A percentile compares a stretch with the other conserved stretches of the same genome.
Evolutionary conservation across 148 eudicot species (phyloP).

Genomic region (Rhododendron williamsianum): DNA sequence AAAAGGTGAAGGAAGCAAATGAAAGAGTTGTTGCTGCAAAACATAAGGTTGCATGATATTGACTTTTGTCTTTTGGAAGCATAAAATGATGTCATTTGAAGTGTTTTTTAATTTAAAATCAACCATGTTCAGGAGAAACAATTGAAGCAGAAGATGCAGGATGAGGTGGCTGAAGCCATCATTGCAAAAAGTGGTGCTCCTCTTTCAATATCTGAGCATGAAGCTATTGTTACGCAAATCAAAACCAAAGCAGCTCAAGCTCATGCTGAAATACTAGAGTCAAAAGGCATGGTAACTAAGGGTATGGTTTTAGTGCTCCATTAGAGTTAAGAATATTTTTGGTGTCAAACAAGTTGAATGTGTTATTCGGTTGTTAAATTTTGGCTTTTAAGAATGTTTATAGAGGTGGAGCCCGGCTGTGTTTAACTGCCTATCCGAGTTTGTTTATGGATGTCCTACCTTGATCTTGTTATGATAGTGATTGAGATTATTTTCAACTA

Average conservation of each 20-base stretch:
- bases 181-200: conserved; percentile 47
- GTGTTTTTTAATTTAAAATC: not conserved
- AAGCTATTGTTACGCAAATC: conserved; percentile 43
- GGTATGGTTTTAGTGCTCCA: conserved; percentile 38
- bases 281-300: conserved; percentile 36
- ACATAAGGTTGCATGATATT: conserved; percentile 47
- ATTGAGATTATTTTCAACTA: not conserved
- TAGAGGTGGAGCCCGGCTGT: not conserved
- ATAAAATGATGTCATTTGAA: not conserved
- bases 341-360: not conserved
- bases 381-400: not conserved
- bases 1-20: conserved; percentile 63
- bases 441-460: not conserved
- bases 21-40: conserved; percentile 50
- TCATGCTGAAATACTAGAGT: conserved; percentile 48
- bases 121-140: conserved; percentile 48
- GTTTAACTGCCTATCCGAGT: not conserved
- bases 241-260: conserved; percentile 54
- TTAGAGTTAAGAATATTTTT: not conserved
- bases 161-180: conserved; percentile 52
- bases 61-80: not conserved
- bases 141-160: conserved; percentile 53
- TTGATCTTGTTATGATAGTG: not conserved
- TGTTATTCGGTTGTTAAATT: not conserved
- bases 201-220: conserved; percentile 65